Conservation (phyloP, 768 basidiomycete genomes). For the Serendipita sp. region DNA sequence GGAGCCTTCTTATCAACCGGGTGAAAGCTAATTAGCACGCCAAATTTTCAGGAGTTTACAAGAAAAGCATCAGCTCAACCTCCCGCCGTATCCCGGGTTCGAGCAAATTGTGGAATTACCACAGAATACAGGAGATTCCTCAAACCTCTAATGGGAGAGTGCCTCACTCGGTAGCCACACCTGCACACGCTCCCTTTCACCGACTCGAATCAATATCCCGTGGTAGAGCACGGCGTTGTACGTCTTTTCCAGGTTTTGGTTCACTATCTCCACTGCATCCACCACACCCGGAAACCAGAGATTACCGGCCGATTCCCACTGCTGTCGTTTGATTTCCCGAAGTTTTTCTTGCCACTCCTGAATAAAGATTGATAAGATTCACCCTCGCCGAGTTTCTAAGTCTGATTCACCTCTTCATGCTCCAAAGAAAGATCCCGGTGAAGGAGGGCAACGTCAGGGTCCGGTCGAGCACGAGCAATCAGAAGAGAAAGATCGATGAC, state of each 20-base stretch:
- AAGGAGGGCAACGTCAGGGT: background rate
- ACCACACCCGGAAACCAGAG: background rate
- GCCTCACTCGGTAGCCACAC: background rate
- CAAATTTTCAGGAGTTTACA: slow-evolving; percentile 38
- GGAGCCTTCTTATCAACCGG: background rate
- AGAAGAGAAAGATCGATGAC: background rate
- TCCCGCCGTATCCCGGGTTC: slow-evolving; percentile 63
- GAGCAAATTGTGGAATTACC: slow-evolving; percentile 77
- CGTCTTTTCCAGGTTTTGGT: background rate
- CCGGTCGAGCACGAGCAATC: background rate
- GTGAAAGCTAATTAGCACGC: background rate
- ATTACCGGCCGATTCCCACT: background rate
- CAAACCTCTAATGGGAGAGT: too few relatives aligned
- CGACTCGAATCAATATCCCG: background rate
- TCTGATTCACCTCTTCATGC: too few relatives aligned
- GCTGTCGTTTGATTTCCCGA: background rate
- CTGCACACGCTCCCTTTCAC: background rate
- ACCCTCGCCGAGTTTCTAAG: too few relatives aligned
- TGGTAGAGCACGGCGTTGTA: background rate
- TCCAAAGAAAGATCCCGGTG: too few relatives aligned
- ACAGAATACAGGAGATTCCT: too few relatives aligned
- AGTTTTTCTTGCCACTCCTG: background rate
- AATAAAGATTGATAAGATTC: background rate
- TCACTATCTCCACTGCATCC: background rate
- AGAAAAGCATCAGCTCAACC: slow-evolving; percentile 57